Conservation (phyloP, 768 basidiomycete genomes). For the Boletus rex-veris region DNA sequence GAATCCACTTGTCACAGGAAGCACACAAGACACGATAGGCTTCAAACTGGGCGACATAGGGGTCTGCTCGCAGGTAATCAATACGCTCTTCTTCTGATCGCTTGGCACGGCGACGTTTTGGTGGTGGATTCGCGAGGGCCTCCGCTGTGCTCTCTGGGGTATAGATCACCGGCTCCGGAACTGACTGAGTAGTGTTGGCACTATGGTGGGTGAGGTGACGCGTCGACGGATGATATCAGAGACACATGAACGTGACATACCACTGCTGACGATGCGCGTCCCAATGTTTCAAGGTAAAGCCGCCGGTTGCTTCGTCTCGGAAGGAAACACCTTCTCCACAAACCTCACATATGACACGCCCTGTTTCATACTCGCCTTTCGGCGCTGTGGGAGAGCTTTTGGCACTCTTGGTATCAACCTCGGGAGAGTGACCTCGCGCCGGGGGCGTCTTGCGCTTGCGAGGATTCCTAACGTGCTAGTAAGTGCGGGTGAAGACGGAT, state of each 20-base stretch:
- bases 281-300: slow-evolving; percentile 69
- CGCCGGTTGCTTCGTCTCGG: slow-evolving; percentile 58
- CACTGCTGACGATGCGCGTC: slow-evolving; percentile 60
- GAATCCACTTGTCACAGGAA: slow-evolving; percentile 82
- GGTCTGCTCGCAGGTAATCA: slow-evolving; percentile 62
- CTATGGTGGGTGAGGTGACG: slow-evolving; percentile 16
- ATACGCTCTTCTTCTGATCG: slow-evolving; percentile 77
- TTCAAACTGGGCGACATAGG: slow-evolving; percentile 78
- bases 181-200: slow-evolving; percentile 30
- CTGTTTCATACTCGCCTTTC: slow-evolving; percentile 59
- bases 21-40: slow-evolving; percentile 77
- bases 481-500: slow-evolving; percentile 17
- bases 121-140: slow-evolving; percentile 44
- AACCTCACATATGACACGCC: slow-evolving; percentile 61
- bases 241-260: slow-evolving; percentile 35
- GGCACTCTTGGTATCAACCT: slow-evolving; percentile 9
- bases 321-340: slow-evolving; percentile 64
- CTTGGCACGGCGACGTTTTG: slow-evolving; percentile 70
- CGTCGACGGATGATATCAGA: slow-evolving; percentile 3
- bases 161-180: slow-evolving; percentile 39
- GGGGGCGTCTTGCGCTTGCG: slow-evolving; percentile 42
- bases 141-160: slow-evolving; percentile 42
- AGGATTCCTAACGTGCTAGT: slow-evolving; percentile 26
- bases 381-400: slow-evolving; percentile 17
- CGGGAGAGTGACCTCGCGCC: slow-evolving; percentile 16